phyloP scores from a whole-genome alignment of 73 alveolate species.

The Effrenium voratum region DNA sequence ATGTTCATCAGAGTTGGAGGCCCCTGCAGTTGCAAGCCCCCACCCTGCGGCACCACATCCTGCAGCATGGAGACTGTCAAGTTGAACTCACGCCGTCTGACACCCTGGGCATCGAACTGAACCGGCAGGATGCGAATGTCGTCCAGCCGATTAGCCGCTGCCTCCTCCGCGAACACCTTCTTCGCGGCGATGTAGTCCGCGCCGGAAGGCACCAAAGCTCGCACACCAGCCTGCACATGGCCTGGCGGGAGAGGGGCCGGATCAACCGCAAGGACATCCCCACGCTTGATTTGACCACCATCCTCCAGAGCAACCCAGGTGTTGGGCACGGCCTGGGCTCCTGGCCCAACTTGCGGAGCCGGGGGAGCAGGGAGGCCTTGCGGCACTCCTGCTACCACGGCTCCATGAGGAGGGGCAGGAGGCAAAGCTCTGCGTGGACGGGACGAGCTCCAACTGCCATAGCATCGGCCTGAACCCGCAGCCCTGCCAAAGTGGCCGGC shows the following conservation, averaged over 20 bases:
- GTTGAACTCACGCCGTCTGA: neutral
- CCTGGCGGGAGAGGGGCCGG: neutral
- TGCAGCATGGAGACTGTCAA: neutral
- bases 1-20: neutral
- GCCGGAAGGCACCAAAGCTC: neutral
- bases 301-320: neutral
- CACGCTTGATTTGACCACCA: neutral
- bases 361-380: neutral
- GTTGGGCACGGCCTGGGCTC: neutral
- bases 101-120: slow-evolving; percentile 12
- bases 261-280: neutral
- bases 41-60: neutral
- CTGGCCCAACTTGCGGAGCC: neutral
- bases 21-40: neutral
- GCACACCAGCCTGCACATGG: neutral
- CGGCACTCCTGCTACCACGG: neutral
- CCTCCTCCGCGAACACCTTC: neutral
- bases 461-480: neutral
- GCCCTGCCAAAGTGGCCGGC: neutral
- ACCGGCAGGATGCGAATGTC: neutral
- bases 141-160: neutral
- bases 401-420: neutral
- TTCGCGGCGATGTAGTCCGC: neutral
- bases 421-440: neutral
- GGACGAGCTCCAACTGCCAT: neutral